Evolutionary conservation across 306 rosid species (phyloP), one percentile per base, ranked within the genome.

Genomic region (Oxytropis ochrocephala): DNA sequence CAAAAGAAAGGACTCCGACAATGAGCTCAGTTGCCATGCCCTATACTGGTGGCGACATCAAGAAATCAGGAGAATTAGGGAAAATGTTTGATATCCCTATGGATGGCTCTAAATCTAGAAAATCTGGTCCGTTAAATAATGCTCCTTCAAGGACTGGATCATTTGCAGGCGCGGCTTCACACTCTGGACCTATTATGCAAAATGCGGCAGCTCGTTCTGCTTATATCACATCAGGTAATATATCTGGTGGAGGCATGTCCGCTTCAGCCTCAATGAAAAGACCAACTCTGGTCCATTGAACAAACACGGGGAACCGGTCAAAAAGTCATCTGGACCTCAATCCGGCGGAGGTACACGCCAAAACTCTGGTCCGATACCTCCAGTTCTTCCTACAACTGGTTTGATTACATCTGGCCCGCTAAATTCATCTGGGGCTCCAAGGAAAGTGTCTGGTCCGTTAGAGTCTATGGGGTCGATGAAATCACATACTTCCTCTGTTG

Each of bases 21-120:
- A 94, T 94, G 98, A 91, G 95, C 74, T 90, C 98, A 13, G 89
- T 82, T 8, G 90, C 98, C 47, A 88, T 90, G 97, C 98, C 98
- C 12, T 93, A 93, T 61, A 90, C 96, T 42, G 98, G 98, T 49
- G 98, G 98, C 35, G 98, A 93, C 82, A 93, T 93, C 79, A 93
- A 93, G 74, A 93, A 41, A 82, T 93, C 98, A 0, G 98, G 98
- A 71, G 98, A 93, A 76, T 82, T 93, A 69, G 98, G 98, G 48
- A 93, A 93, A 80, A 93, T 93, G 98, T 93, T 93, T 78, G 98
- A 93, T 72, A 90, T 93, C 81, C 90, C 98, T 5, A 82, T 78
- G 57, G 98, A 90, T 73, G 94, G 89, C 13, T 88, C 97, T 55
- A 94, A 94, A 81, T 88, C 98, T 52, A 86, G 95, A 86, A 90